Evolutionary conservation across 2,329 filamentous ascomycete genomes (phyloP), one percentile per base, ranked within the genome.

Genomic region (Amphichorda felina): DNA sequence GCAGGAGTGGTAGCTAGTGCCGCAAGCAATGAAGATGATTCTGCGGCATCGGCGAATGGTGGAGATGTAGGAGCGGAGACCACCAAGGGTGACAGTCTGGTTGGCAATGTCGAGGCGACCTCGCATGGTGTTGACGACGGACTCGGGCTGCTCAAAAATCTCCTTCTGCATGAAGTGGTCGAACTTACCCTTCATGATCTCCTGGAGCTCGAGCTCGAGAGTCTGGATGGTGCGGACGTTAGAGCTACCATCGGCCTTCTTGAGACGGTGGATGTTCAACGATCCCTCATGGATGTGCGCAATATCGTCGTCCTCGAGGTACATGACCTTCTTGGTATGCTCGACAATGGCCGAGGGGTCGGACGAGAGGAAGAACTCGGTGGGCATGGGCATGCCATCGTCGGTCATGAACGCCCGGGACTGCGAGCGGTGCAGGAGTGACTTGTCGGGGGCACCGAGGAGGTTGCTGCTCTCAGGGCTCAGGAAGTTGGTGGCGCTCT

Each of bases 151-250:
- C 73, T 98, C 91, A 61, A 98, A 98, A 55, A 98, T 98, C 63
- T 98, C 91, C 78, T 98, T 98, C 63, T 98, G 91, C 91, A 98
- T 98, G 73, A 95, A 98, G 70, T 98, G 91, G 62, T 98, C 91
- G 64, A 96, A 98, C 60, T 91, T 93, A 63, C 91, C 91, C 81
- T 98, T 98, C 91, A 98, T 98, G 65, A 98, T 98, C 71, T 98
- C 88, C 70, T 98, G 91, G 45, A 98, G 81, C 72, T 98, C 87
- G 34, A 98, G 83, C 72, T 98, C 91, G 38, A 98, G 77, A 38
- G 91, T 98, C 74, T 98, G 91, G 60, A 98, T 98, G 51, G 84
- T 86, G 59, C 91, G 88, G 50, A 96, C 87, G 57, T 96, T 95
- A 64, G 86, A 94, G 56, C 83, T 88, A 48, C 89, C 89, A 57